These are phyloP conservation scores for Gnetum montanum DNA, from an alignment of 75 land plant genomes.

Conservation along the genomic window DNA sequence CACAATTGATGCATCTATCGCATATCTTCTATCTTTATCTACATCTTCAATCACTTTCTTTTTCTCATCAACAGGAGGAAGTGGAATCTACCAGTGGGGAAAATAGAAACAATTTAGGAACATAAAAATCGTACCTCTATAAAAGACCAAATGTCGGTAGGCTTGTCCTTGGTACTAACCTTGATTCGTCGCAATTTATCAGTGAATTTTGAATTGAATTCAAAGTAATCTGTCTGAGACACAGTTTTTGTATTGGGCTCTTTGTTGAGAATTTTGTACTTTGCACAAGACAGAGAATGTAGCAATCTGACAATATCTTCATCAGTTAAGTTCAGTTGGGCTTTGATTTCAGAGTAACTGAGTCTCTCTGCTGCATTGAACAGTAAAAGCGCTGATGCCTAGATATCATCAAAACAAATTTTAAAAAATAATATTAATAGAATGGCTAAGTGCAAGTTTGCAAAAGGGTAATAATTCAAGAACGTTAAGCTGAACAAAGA, in stretches of 20 bases:
- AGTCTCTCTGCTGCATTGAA: conserved; percentile 70
- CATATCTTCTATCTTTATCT: conserved; percentile 87
- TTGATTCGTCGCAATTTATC: conserved; percentile 85
- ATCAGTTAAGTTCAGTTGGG: conserved; percentile 71
- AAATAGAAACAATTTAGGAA: not conserved
- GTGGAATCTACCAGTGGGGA: conserved; percentile 48
- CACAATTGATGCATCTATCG: conserved; percentile 92
- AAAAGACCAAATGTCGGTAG: not conserved
- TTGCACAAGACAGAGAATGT: conserved; percentile 88
- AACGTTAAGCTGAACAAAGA: no score
- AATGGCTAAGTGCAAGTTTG: no score
- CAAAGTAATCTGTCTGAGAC: conserved; percentile 52
- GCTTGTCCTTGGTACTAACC: conserved; percentile 26
- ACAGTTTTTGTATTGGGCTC: conserved; percentile 68
- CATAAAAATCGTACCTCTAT: not conserved
- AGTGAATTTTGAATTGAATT: conserved; percentile 86
- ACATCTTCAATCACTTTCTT: conserved; percentile 93
- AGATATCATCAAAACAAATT: no score
- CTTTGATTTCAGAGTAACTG: conserved; percentile 71
- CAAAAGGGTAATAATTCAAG: no score
- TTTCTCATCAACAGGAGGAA: conserved; percentile 93
- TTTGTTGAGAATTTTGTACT: conserved; percentile 74
- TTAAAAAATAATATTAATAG: no score
- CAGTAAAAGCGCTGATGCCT: conserved; percentile 72
- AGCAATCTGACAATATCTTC: conserved; percentile 83